Conservation (phyloP, 2,329 filamentous ascomycete genomes). For the Drechmeria coniospora region DNA sequence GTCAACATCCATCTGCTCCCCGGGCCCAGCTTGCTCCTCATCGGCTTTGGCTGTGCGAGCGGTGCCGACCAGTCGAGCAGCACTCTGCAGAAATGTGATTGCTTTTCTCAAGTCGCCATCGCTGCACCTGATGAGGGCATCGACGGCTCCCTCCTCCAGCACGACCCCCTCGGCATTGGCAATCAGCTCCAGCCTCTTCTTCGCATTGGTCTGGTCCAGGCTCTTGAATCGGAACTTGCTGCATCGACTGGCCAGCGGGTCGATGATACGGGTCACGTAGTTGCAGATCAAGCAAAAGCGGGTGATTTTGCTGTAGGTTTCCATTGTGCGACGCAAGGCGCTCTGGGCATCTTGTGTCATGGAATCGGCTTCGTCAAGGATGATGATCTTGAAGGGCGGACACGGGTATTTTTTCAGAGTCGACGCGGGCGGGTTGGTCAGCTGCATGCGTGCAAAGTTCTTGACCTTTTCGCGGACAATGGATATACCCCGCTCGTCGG, state of each 20-base stretch:
- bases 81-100: slow-evolving; percentile 90
- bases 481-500: slow-evolving; percentile 91
- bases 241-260: slow-evolving; percentile 83
- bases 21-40: slow-evolving; percentile 34
- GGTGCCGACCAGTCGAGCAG: slow-evolving; percentile 73
- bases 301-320: slow-evolving; percentile 92
- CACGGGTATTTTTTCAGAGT: slow-evolving; percentile 69
- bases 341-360: slow-evolving; percentile 98
- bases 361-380: slow-evolving; percentile 93
- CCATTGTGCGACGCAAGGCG: slow-evolving; percentile 89
- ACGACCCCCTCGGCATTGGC: slow-evolving; percentile 61
- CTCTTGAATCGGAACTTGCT: slow-evolving; percentile 98
- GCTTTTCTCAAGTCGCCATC: slow-evolving; percentile 93
- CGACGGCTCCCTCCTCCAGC: slow-evolving; percentile 64
- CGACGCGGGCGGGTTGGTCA: slow-evolving; percentile 69
- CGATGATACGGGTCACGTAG: slow-evolving; percentile 96
- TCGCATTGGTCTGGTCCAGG: slow-evolving; percentile 73
- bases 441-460: slow-evolving; percentile 89
- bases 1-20: slow-evolving; percentile 46
- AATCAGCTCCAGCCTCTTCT: slow-evolving; percentile 66
- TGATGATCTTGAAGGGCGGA: slow-evolving; percentile 97
- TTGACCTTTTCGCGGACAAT: slow-evolving; percentile 98
- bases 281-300: slow-evolving; percentile 97
- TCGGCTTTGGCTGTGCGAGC: slow-evolving; percentile 29
- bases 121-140: slow-evolving; percentile 71